Percentiles rank a stretch among this genome's conserved stretches.
phyloP scores from a whole-genome alignment of 2,329 filamentous ascomycete species.

The Xylogone sp. region DNA sequence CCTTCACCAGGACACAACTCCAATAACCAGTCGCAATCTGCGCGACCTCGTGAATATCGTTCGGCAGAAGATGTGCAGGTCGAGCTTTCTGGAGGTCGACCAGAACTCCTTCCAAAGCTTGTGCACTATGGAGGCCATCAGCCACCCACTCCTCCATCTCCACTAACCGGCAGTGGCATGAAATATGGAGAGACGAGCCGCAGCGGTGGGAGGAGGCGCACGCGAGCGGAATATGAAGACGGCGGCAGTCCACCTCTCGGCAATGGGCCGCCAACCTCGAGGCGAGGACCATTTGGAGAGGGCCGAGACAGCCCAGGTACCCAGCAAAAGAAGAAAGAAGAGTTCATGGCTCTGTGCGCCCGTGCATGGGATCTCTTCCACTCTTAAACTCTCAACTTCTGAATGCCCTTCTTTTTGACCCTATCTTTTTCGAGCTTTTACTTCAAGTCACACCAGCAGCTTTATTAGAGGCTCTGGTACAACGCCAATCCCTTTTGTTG shows the following conservation, averaged over 20 bases:
- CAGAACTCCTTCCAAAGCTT: constrained; percentile 87
- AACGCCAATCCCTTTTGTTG: background rate
- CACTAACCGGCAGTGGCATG: constrained; percentile 29
- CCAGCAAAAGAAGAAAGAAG: constrained; percentile 82
- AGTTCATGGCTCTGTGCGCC: constrained; percentile 82
- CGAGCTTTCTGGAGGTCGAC: constrained; percentile 83
- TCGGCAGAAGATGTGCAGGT: constrained; percentile 95
- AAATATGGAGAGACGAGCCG: constrained; percentile 28
- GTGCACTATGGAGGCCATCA: constrained; percentile 95
- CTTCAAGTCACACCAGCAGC: background rate
- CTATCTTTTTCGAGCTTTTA: background rate
- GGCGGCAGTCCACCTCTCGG: constrained; percentile 83
- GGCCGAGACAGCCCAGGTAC: constrained; percentile 81
- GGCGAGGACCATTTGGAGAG: constrained; percentile 72
- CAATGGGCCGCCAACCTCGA: constrained; percentile 59
- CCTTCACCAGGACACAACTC: constrained; percentile 73
- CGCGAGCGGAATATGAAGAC: constrained; percentile 89
- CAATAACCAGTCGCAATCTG: constrained; percentile 48
- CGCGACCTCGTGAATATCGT: constrained; percentile 78
- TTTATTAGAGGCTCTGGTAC: background rate
- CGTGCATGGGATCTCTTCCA: constrained; percentile 97
- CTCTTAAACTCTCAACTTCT: constrained; percentile 55
- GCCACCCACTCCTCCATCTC: constrained; percentile 75
- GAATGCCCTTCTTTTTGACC: background rate
- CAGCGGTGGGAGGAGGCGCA: constrained; percentile 65